phyloP scores from a whole-genome alignment of 2,329 filamentous ascomycete genomes.

The Xylogone sp. region DNA sequence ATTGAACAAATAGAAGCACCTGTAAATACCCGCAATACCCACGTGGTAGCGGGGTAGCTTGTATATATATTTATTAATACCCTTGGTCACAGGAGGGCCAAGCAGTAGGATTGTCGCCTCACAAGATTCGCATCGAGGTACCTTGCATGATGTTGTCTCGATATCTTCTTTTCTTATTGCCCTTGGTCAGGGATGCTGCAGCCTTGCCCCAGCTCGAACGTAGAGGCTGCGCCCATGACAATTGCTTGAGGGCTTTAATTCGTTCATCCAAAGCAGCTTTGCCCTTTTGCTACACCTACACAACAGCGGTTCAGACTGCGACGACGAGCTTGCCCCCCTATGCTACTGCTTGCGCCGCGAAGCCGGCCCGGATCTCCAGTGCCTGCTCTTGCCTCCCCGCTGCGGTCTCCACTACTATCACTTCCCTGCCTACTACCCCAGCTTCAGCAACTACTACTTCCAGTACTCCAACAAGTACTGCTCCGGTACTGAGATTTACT shows the following conservation, averaged over 20 bases:
- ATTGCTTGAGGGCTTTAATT: slow-evolving; percentile 1
- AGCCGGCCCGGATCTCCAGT: background rate
- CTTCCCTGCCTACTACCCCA: background rate
- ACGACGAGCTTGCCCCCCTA: background rate
- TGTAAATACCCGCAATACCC: too few species aligned
- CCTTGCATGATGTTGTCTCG: background rate
- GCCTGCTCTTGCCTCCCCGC: slow-evolving; percentile 1
- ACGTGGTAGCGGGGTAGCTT: too few species aligned
- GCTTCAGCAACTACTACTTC: background rate
- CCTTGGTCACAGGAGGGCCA: too few species aligned
- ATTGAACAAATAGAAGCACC: too few species aligned
- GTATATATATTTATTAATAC: too few species aligned
- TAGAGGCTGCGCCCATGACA: slow-evolving; percentile 1
- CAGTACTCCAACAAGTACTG: background rate
- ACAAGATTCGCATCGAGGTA: background rate
- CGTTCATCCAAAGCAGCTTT: background rate
- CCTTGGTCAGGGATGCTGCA: background rate
- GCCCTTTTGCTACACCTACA: slow-evolving; percentile 1
- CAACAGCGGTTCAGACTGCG: background rate
- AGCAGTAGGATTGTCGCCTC: too few species aligned
- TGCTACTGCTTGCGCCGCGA: background rate
- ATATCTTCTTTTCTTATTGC: slow-evolving; percentile 1
- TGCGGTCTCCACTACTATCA: background rate
- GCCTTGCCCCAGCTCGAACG: slow-evolving; percentile 1
- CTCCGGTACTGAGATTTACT: background rate